Conservation (phyloP, 805 yeast genomes). For the Yarrowia sp. region DNA sequence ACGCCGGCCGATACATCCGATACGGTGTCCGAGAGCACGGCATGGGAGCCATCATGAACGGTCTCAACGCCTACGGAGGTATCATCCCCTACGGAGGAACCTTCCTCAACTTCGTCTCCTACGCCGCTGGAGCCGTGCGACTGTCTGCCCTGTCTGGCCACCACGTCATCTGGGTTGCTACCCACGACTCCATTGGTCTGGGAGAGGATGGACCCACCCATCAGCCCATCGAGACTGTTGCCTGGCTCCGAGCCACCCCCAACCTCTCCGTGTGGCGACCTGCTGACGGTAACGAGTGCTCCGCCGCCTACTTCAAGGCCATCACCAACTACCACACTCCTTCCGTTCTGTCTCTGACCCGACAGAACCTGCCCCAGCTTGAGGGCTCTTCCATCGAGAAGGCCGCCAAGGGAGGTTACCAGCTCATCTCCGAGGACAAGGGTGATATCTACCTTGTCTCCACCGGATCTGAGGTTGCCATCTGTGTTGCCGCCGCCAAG, state of each 20-base stretch:
- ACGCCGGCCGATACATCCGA: constrained; percentile 67
- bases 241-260: constrained; percentile 50
- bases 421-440: constrained; percentile 53
- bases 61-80: constrained; percentile 59
- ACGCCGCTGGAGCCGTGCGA: constrained; percentile 51
- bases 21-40: constrained; percentile 99
- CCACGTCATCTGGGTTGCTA: constrained; percentile 49
- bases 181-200: constrained; percentile 54
- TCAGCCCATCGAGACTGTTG: constrained; percentile 50
- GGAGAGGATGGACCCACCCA: constrained; percentile 59
- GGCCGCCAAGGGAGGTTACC: constrained; percentile 94
- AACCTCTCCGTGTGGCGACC: constrained; percentile 49
- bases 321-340: constrained; percentile 58
- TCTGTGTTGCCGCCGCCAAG: constrained; percentile 81
- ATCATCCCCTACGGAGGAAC: constrained; percentile 94
- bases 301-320: constrained; percentile 56
- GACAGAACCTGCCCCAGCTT: constrained; percentile 83
- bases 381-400: constrained; percentile 88
- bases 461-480: constrained; percentile 91
- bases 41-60: constrained; percentile 97
- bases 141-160: constrained; percentile 46
- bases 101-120: constrained; percentile 83
- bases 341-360: constrained; percentile 64
- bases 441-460: constrained; percentile 76
- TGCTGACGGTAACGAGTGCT: constrained; percentile 48